phyloP scores from a whole-genome alignment of 176 grass and related monocot species.

The Ampelocalamus luodianensis region DNA sequence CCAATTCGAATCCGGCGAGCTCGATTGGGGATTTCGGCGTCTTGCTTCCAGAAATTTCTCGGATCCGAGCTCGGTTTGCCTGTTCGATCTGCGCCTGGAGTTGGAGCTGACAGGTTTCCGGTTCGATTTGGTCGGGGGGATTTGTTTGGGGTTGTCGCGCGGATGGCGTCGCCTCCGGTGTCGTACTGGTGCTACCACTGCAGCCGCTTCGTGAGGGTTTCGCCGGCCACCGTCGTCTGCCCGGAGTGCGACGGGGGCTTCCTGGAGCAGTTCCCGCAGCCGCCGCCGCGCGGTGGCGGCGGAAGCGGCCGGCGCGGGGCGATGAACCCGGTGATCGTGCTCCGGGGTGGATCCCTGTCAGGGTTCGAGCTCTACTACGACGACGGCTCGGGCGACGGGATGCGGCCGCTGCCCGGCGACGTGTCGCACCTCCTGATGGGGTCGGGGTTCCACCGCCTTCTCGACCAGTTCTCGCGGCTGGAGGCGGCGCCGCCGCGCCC shows the following conservation, averaged over 20 bases:
- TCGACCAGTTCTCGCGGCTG: constrained; percentile 72
- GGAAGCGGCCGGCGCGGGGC: constrained; percentile 56
- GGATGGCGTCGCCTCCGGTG: constrained; percentile 64
- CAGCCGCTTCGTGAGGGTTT: constrained; percentile 71
- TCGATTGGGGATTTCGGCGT: constrained; percentile 54
- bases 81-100: constrained; percentile 26
- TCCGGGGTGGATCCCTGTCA: constrained; percentile 58
- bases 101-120: background rate
- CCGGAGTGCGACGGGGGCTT: constrained; percentile 79
- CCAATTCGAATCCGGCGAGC: constrained; percentile 37
- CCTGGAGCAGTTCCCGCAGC: constrained; percentile 69
- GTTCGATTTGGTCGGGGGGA: constrained; percentile 20
- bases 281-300: constrained; percentile 50
- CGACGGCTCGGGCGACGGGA: constrained; percentile 67
- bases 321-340: constrained; percentile 83
- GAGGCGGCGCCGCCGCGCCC: constrained; percentile 60
- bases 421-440: constrained; percentile 77
- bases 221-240: constrained; percentile 59
- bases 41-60: background rate
- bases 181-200: constrained; percentile 85
- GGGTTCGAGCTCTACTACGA: constrained; percentile 84
- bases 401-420: constrained; percentile 66
- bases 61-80: constrained; percentile 22
- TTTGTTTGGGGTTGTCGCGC: background rate
- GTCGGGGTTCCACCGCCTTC: constrained; percentile 70